A percentile compares a stretch with the other conserved stretches of the same genome.
These are phyloP conservation scores for Ananas comosus DNA, from an alignment of 176 grass and related monocot genomes.

Conservation along the genomic window DNA sequence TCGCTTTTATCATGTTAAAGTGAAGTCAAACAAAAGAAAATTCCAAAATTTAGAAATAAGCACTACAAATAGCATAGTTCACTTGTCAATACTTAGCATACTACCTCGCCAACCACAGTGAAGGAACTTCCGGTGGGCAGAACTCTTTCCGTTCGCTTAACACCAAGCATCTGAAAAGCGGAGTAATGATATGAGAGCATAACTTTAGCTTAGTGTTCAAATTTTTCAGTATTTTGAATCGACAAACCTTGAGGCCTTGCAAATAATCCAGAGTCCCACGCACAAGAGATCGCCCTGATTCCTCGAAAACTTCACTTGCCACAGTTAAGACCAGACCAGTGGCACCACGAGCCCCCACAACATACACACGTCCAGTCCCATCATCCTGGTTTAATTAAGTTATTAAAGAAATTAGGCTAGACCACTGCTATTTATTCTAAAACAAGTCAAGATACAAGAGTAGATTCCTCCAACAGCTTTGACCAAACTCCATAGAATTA, in stretches of 20 bases:
- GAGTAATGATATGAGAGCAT: slow-evolving; percentile 22
- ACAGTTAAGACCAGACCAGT: slow-evolving; percentile 73
- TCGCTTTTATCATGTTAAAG: background rate
- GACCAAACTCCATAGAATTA: no score
- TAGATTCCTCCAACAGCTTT: background rate
- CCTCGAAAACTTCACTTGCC: slow-evolving; percentile 97
- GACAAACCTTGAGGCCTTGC: slow-evolving; percentile 92
- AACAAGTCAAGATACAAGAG: slow-evolving; percentile 3
- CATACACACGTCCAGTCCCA: slow-evolving; percentile 70
- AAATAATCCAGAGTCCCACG: slow-evolving; percentile 97
- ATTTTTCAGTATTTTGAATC: slow-evolving; percentile 13
- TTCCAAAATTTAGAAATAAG: background rate
- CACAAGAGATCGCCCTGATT: slow-evolving; percentile 82
- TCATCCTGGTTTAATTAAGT: slow-evolving; percentile 58
- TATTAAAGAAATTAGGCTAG: slow-evolving; percentile 7
- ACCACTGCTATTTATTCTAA: background rate
- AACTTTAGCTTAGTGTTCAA: background rate
- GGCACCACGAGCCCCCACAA: slow-evolving; percentile 78
- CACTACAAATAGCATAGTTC: background rate
- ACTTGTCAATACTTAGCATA: background rate
- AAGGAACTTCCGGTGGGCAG: slow-evolving; percentile 89
- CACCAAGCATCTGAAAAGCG: slow-evolving; percentile 81
- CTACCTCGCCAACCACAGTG: slow-evolving; percentile 96
- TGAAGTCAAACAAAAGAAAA: background rate
- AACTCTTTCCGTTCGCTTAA: slow-evolving; percentile 87